A percentile compares a stretch with the other conserved stretches of the same genome.
phyloP scores from a whole-genome alignment of 805 yeast species.

The Saturnispora sanitii region DNA sequence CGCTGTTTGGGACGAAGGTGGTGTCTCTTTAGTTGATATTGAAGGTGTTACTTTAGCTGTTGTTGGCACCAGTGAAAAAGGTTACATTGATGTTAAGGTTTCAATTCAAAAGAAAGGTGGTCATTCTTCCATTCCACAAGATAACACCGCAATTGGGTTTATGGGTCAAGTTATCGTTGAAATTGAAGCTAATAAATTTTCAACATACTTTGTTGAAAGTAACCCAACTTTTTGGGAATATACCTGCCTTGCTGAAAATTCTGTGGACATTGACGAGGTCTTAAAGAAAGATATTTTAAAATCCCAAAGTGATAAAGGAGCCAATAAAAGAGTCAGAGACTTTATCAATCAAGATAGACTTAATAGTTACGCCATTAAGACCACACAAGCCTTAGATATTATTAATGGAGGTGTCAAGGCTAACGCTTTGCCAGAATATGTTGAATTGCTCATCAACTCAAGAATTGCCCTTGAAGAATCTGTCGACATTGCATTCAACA shows the following conservation, averaged over 20 bases:
- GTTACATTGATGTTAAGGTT: conserved; percentile 33
- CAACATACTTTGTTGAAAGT: conserved; percentile 30
- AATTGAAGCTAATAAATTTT: conserved; percentile 31
- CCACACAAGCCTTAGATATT: conserved; percentile 41
- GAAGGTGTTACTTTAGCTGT: conserved; percentile 33
- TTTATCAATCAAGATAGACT: conserved; percentile 23
- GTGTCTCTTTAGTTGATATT: conserved; percentile 27
- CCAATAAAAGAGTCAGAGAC: conserved; percentile 31
- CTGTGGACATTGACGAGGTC: conserved; percentile 25
- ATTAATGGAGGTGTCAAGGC: conserved; percentile 40
- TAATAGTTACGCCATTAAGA: conserved; percentile 32
- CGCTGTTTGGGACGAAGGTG: conserved; percentile 39
- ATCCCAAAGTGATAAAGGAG: conserved; percentile 28
- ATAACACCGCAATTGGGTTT: conserved; percentile 39
- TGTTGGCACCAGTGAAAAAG: conserved; percentile 42
- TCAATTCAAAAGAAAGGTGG: conserved; percentile 39
- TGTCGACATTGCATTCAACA: conserved; percentile 26
- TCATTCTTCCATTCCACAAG: conserved; percentile 41
- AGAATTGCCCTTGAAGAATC: conserved; percentile 38
- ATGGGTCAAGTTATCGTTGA: conserved; percentile 32
- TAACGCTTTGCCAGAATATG: conserved; percentile 43
- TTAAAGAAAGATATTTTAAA: conserved; percentile 31
- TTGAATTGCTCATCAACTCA: conserved; percentile 33
- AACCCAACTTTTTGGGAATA: conserved; percentile 37
- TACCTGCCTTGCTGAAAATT: conserved; percentile 39